phyloP scores from a whole-genome alignment of 345 rosid genomes.

The Cardamine resedifolia region DNA sequence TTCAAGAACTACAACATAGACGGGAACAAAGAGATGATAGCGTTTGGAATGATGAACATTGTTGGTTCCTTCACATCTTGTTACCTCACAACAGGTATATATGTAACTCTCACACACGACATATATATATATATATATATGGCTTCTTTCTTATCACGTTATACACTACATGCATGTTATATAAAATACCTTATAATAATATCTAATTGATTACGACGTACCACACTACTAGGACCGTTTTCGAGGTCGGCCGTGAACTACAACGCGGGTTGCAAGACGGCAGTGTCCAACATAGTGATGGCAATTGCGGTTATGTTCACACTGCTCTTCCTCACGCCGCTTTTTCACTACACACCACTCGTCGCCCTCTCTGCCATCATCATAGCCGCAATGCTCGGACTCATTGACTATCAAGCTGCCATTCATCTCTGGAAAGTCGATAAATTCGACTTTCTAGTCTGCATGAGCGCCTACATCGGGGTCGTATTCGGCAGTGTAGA shows the following conservation, averaged over 20 bases:
- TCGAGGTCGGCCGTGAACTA: constrained; percentile 91
- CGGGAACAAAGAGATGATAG: constrained; percentile 98
- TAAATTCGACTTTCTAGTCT: constrained; percentile 80
- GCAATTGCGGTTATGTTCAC: constrained; percentile 85
- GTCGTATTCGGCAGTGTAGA: constrained; percentile 87
- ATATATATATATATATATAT: too few relatives aligned
- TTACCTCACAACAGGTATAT: constrained; percentile 74
- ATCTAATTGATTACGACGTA: neutral
- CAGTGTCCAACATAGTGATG: constrained; percentile 92
- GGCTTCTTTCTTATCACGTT: constrained; percentile 5
- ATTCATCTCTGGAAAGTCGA: constrained; percentile 83
- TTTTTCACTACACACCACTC: constrained; percentile 89
- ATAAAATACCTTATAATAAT: neutral
- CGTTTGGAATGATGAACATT: constrained; percentile 90
- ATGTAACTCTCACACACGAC: neutral
- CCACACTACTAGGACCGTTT: constrained; percentile 63
- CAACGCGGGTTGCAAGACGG: constrained; percentile 90
- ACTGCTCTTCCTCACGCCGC: constrained; percentile 72
- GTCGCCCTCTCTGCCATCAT: constrained; percentile 89
- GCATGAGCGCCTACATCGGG: constrained; percentile 77
- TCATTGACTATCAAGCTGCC: constrained; percentile 81
- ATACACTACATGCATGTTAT: neutral
- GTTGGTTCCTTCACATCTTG: constrained; percentile 93
- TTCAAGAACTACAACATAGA: constrained; percentile 87
- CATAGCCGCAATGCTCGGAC: constrained; percentile 85